A percentile compares a stretch with the other conserved stretches of the same genome.
These are phyloP conservation scores for Ormosia semicastrata DNA, from an alignment of 306 rosid species.

Conservation along the genomic window DNA sequence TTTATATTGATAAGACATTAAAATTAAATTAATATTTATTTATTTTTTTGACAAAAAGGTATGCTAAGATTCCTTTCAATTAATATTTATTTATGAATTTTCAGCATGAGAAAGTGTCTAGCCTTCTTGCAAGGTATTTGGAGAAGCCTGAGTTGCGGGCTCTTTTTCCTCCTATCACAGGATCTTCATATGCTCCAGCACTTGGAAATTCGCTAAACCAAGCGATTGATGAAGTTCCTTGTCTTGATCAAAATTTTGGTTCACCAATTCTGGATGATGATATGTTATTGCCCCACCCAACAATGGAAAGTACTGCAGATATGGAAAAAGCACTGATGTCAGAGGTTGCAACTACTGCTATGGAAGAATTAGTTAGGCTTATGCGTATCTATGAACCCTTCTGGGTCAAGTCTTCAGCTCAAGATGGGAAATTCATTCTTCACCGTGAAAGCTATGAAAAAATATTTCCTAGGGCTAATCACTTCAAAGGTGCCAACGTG, in stretches of 20 bases:
- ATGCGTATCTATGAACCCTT: constrained; percentile 44
- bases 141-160: constrained; percentile 41
- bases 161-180: constrained; percentile 6
- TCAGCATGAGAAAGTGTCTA: constrained; percentile 51
- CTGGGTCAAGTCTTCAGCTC: constrained; percentile 41
- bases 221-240: background rate
- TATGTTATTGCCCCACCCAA: background rate
- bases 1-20: background rate
- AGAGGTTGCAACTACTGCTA: constrained; percentile 39
- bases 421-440: constrained; percentile 31
- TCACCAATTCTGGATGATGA: background rate
- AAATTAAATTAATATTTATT: background rate
- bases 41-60: background rate
- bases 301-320: constrained; percentile 8
- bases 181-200: constrained; percentile 23
- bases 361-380: constrained; percentile 52
- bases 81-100: background rate
- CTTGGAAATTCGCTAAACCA: constrained; percentile 32
- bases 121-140: constrained; percentile 40
- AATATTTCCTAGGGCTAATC: constrained; percentile 40
- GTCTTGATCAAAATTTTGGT: background rate
- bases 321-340: constrained; percentile 39
- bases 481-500: constrained; percentile 28
- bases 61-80: background rate
- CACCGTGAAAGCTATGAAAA: constrained; percentile 44